Evolutionary conservation across 2,329 filamentous ascomycete genomes (phyloP).

Genomic region (Verticillium albo-atrum): DNA sequence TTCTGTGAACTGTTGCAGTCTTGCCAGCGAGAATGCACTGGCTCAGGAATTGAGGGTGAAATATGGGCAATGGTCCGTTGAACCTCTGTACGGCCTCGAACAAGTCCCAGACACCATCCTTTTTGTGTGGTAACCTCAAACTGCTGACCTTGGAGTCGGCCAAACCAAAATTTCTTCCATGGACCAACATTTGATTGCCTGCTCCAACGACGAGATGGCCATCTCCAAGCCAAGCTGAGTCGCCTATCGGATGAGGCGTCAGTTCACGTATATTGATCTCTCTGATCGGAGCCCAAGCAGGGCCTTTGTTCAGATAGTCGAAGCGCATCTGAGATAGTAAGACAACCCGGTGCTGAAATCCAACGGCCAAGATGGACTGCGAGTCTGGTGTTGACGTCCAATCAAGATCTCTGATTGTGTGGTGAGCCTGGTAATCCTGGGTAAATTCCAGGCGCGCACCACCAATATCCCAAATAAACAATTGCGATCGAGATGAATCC

Average conservation of each 20-base stretch:
- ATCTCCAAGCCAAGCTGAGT: constrained; percentile 85
- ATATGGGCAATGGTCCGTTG: constrained; percentile 83
- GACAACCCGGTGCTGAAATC: constrained; percentile 80
- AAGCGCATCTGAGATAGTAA: constrained; percentile 85
- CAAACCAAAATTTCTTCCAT: constrained; percentile 69
- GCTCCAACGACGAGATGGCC: constrained; percentile 84
- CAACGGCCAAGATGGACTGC: constrained; percentile 87
- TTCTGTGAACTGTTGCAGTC: constrained; percentile 61
- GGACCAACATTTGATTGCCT: constrained; percentile 86
- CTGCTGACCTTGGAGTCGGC: constrained; percentile 54
- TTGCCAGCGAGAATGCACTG: constrained; percentile 85
- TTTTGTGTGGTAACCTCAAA: constrained; percentile 41
- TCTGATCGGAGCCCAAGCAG: constrained; percentile 83
- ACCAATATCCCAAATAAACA: constrained; percentile 90
- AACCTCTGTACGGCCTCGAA: constrained; percentile 79
- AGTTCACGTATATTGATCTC: constrained; percentile 77
- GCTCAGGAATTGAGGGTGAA: constrained; percentile 86
- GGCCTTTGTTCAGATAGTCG: constrained; percentile 82
- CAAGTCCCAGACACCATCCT: constrained; percentile 58
- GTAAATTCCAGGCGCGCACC: constrained; percentile 78
- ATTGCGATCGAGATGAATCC: constrained; percentile 63
- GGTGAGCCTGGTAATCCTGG: constrained; percentile 66
- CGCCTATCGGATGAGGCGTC: constrained; percentile 86
- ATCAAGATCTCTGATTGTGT: constrained; percentile 80
- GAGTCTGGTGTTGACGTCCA: constrained; percentile 91